Evolutionary conservation across 805 yeast species (phyloP), one percentile per base, ranked within the genome.

Genomic region (Candida ovalis): DNA sequence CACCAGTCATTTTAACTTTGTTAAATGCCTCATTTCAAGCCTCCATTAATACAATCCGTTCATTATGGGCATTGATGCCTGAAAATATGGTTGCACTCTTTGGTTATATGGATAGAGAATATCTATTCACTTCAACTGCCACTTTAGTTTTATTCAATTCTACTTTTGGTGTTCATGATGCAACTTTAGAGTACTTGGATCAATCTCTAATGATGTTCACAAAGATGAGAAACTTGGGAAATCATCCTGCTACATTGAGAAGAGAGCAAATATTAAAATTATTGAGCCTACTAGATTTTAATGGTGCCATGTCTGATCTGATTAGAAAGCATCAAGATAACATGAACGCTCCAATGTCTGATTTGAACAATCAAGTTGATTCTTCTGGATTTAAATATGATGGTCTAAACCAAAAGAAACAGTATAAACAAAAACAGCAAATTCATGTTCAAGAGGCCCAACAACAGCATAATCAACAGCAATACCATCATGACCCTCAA

Each of bases 91-190:
- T 86, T n/a, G 92, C 95, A 0, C 65, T 86, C 40, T 86, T 86
- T 67, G 94, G 95, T 2, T 86, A 88, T 72, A 86, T 86, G 92
- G 95, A 86, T 61, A 73, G 95, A 57, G 95, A 86, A 59, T 86
- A 86, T 60, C 68, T 86, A 22, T 86, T 85, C 63, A 86, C 90
- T 0, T 80, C 91, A 0, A 81, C 91, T 3, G 85, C 87, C 4
- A 86, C 94, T 0, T 67, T 86, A 42, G 79, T 86, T 15, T 69
- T 86, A 38, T 86, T 85, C 63, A 86, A 84, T 61, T 83, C 89
- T 1, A 84, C 94, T 0, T 86, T 86, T 68, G 95, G 95, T 7
- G 84, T 86, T 6, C 88, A 86, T 60, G 88, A 84, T 23, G 88
- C 86, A 25, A 85, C 92, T 0, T 70, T 75, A 42, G 81, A 76